These are phyloP conservation scores for Talaromyces sp. DNA, from an alignment of 2,329 filamentous ascomycete species.

Conservation along the genomic window DNA sequence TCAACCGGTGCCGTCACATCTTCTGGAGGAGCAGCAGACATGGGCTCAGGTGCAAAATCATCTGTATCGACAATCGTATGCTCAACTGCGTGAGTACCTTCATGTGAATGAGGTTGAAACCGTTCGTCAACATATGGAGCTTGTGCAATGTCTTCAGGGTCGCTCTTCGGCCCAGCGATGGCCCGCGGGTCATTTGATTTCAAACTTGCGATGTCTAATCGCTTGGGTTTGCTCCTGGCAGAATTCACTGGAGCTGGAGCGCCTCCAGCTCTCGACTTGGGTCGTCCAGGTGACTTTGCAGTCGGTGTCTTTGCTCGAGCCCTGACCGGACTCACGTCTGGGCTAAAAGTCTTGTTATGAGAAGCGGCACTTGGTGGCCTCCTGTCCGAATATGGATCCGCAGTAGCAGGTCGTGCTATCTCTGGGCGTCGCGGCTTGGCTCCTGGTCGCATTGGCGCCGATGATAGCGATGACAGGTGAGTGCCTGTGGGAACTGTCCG, in stretches of 20 bases:
- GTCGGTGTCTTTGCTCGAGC: conserved; percentile 27
- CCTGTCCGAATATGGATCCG: conserved; percentile 27
- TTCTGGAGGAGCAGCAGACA: neutral
- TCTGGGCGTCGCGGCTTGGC: conserved; percentile 33
- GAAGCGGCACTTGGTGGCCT: conserved; percentile 52
- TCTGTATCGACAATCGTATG: neutral
- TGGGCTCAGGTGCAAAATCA: neutral
- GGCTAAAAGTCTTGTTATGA: conserved; percentile 23
- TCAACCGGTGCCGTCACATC: neutral
- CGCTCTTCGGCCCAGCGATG: conserved; percentile 12
- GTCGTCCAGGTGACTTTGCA: conserved; percentile 25
- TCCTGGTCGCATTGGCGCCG: conserved; percentile 52
- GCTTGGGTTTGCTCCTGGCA: conserved; percentile 28
- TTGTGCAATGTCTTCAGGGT: conserved; percentile 17
- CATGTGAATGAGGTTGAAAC: neutral
- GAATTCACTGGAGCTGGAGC: conserved; percentile 22
- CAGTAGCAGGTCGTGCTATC: conserved; percentile 28
- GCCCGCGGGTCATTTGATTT: conserved; percentile 21
- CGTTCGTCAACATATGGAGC: conserved; percentile 33
- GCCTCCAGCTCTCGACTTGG: conserved; percentile 27
- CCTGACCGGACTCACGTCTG: conserved; percentile 17
- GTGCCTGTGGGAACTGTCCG: conserved; percentile 27
- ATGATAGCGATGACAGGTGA: conserved; percentile 45
- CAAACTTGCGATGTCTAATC: conserved; percentile 25
- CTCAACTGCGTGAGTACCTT: neutral